Evolutionary conservation across 2,329 filamentous ascomycete species (phyloP).

Genomic region (Microsporum audouinii): DNA sequence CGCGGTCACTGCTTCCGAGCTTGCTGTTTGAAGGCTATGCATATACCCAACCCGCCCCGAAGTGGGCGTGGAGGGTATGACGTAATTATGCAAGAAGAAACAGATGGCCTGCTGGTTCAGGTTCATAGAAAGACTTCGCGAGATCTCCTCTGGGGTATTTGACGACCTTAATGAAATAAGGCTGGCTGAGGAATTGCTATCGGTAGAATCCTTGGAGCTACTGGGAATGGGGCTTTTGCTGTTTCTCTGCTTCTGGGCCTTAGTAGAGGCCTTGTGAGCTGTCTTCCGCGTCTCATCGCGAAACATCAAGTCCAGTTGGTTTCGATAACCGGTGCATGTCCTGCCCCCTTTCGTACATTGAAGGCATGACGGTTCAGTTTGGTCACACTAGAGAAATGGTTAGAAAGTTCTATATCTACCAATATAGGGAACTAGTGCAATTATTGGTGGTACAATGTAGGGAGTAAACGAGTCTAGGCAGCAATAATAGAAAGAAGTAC

Average conservation of each 20-base stretch:
- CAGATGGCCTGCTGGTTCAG: conserved; percentile 25
- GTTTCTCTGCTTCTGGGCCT: neutral
- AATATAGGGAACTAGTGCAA: neutral
- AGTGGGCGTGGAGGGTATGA: conserved; percentile 23
- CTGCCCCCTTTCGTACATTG: conserved; percentile 51
- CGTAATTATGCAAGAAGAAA: conserved; percentile 29
- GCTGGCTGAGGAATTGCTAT: neutral
- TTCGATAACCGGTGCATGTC: conserved; percentile 52
- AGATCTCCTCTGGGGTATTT: neutral
- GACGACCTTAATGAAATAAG: neutral
- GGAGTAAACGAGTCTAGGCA: neutral
- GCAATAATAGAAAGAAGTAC: neutral
- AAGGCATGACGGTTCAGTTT: conserved; percentile 48
- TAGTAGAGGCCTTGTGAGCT: conserved; percentile 36
- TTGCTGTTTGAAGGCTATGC: conserved; percentile 16
- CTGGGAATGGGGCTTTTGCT: neutral
- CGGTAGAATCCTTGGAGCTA: neutral
- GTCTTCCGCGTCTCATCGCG: conserved; percentile 55
- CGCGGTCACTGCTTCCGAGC: conserved; percentile 29
- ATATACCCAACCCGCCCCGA: conserved; percentile 17
- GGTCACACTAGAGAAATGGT: conserved; percentile 40
- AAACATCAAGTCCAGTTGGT: conserved; percentile 54
- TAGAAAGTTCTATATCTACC: neutral
- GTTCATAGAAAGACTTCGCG: conserved; percentile 4
- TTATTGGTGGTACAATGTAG: neutral